Evolutionary conservation across 2,329 filamentous ascomycete species (phyloP), one percentile per base, ranked within the genome.

Genomic region (Beauveria asiatica): DNA sequence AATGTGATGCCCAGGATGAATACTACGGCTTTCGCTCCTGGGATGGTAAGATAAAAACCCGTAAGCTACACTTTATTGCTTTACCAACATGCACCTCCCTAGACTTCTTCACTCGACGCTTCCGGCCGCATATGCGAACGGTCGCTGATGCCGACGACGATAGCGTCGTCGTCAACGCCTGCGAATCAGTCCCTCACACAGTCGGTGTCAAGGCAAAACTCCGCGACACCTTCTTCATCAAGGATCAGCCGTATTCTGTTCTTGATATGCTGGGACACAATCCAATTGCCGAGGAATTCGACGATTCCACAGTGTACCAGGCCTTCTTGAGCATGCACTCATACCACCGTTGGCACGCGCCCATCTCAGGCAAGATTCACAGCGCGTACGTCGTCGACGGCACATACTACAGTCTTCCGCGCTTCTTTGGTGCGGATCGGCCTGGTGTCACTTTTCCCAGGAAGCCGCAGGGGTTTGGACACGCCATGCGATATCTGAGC

Each of bases 321-420:
- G 87, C 86, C 0, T 90, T 88, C 67, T 73, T 90, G 3, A 85
- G 80, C 8, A 82, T 85, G 0, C 72, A 88, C 57, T 85, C 81
- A 48, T 90, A 90, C 69, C 87, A 90, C 70, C 80, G 87, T 27
- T 90, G 87, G 87, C 86, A 90, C 71, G 70, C 82, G 0, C 87
- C 87, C n/a, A 80, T 90, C 0, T 80, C 76, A 5, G 87, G 87
- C 0, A 84, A 70, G 5, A 73, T 90, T 17, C 74, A 76, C 50
- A 81, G 83, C 58, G 80, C 81, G 0, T 84, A 80, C 61, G 76
- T 86, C 0, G 69, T 81, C 5, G 79, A 84, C 23, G 87, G 87
- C 1, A 87, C 86, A 0, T 90, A 89, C 71, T 90, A 85, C 66
- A 83, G 83, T 21, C 85, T 88, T 69, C 76, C 76, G 53, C 70